Percentiles rank a stretch among this genome's conserved stretches.
Conservation (phyloP, 768 basidiomycete species). For the Macrolepiota dolichaula region DNA sequence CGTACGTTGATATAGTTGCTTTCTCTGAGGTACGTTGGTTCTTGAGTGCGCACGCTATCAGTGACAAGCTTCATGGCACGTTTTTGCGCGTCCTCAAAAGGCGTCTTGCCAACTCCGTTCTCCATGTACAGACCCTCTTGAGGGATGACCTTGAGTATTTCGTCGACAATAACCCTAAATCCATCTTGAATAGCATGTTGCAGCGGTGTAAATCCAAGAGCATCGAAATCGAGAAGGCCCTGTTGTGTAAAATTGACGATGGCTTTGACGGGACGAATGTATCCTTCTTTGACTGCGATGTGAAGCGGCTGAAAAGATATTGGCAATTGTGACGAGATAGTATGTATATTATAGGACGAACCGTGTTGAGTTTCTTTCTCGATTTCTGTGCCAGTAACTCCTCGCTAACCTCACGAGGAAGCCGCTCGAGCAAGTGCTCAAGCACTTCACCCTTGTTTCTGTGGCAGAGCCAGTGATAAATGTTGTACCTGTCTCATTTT, state of each 20-base stretch:
- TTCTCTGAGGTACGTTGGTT: background rate
- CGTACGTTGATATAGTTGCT: background rate
- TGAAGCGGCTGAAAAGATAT: constrained; percentile 48
- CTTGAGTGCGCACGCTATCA: constrained; percentile 11
- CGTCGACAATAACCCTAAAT: constrained; percentile 30
- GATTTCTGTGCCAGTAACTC: constrained; percentile 36
- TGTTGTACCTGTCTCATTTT: constrained; percentile 44
- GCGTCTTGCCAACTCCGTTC: constrained; percentile 45
- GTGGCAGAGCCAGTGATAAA: constrained; percentile 46
- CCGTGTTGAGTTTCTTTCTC: constrained; percentile 44
- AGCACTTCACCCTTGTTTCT: constrained; percentile 27
- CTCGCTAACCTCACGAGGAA: constrained; percentile 48
- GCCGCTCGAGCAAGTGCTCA: constrained; percentile 41
- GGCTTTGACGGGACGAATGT: constrained; percentile 26
- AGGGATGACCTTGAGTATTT: constrained; percentile 36
- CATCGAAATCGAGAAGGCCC: constrained; percentile 37
- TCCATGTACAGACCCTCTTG: constrained; percentile 41
- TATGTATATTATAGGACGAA: constrained; percentile 16
- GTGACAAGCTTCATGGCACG: constrained; percentile 23
- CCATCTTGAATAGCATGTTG: constrained; percentile 41
- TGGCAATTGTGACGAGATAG: background rate
- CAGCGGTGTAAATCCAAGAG: constrained; percentile 48
- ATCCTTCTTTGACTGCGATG: constrained; percentile 40
- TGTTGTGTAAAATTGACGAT: constrained; percentile 37
- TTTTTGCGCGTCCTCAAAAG: constrained; percentile 31